phyloP scores from a whole-genome alignment of 441 rosid species.

The Erodium texanum region DNA sequence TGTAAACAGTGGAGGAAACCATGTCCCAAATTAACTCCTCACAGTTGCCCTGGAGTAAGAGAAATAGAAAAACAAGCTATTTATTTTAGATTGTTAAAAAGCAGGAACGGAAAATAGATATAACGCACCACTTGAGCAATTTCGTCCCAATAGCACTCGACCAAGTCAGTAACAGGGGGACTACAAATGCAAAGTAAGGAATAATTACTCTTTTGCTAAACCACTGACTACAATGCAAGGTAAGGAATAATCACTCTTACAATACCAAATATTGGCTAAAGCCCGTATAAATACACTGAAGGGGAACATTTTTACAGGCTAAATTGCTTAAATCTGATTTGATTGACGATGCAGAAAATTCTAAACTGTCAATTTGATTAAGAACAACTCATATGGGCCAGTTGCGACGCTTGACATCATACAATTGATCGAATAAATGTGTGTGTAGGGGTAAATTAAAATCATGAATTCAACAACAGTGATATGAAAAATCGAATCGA shows the following conservation, averaged over 20 bases:
- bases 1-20: conserved; percentile 37
- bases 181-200: background rate
- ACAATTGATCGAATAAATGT: background rate
- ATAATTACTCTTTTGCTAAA: background rate
- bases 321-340: background rate
- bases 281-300: background rate
- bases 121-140: background rate
- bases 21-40: conserved; percentile 20
- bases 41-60: background rate
- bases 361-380: background rate
- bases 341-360: background rate
- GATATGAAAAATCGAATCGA: background rate
- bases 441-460: background rate
- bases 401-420: background rate
- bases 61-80: background rate
- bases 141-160: background rate
- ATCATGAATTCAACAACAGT: background rate
- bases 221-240: background rate
- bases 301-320: background rate
- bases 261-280: background rate
- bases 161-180: background rate
- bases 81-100: background rate
- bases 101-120: background rate
- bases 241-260: background rate
- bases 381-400: background rate